Evolutionary conservation across 345 rosid genomes (phyloP).

Genomic region (Eucalyptus regnans): DNA sequence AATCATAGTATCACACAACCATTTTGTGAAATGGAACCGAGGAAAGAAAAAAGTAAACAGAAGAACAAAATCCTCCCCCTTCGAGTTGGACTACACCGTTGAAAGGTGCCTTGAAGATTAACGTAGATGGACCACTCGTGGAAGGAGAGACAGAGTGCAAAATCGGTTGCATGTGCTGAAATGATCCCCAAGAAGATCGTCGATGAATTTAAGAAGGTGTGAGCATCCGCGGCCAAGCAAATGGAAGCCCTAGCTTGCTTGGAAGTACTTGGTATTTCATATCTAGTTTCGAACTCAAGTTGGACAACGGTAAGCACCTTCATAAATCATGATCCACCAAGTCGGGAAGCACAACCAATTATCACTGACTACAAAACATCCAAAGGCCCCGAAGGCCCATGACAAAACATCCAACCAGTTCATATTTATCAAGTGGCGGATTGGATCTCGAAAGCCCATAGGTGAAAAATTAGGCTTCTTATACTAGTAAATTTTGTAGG

Average conservation of each 20-base stretch:
- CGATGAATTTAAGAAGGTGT: neutral
- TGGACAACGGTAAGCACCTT: fast-evolving
- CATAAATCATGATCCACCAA: neutral
- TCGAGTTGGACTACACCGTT: neutral
- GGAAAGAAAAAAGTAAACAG: neutral
- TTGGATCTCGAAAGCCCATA: fast-evolving
- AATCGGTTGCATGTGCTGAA: neutral
- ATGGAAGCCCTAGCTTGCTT: neutral
- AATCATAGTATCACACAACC: neutral
- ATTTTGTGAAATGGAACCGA: neutral
- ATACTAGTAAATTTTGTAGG: neutral
- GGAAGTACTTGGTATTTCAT: neutral
- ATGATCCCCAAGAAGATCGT: neutral
- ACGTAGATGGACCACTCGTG: neutral
- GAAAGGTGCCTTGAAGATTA: neutral
- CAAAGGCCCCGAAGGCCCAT: neutral
- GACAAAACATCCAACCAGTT: neutral
- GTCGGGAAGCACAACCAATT: neutral
- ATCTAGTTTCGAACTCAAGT: neutral
- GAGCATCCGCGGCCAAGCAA: neutral
- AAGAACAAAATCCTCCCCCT: neutral
- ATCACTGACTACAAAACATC: neutral
- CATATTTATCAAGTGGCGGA: neutral
- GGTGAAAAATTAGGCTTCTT: neutral
- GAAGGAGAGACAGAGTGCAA: neutral